Percentiles rank a stretch among this genome's conserved stretches.
phyloP scores from a whole-genome alignment of 2,329 filamentous ascomycete genomes.

The Microdochium nivale region DNA sequence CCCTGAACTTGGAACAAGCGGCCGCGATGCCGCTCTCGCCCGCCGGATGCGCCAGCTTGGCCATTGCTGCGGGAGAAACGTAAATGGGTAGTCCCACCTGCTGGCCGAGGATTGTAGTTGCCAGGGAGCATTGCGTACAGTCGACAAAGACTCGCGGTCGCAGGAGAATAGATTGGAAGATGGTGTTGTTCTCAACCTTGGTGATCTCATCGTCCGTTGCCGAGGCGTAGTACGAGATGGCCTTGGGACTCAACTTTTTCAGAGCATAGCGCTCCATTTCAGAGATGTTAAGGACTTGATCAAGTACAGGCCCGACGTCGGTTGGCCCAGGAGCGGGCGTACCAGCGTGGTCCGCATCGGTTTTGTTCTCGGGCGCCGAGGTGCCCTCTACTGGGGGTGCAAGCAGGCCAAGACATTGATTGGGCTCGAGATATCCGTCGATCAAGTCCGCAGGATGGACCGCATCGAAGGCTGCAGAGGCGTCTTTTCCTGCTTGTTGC shows the following conservation, averaged over 20 bases:
- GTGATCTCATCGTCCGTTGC: constrained; percentile 73
- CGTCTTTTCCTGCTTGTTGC: constrained; percentile 11
- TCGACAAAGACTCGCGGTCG: constrained; percentile 82
- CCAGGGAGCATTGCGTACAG: constrained; percentile 64
- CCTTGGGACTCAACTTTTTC: constrained; percentile 68
- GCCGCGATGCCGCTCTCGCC: constrained; percentile 81
- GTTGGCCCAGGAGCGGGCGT: constrained; percentile 9
- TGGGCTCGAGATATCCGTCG: constrained; percentile 9
- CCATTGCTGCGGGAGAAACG: constrained; percentile 84
- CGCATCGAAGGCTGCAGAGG: constrained; percentile 10
- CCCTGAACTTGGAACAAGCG: constrained; percentile 68
- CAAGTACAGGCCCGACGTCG: constrained; percentile 42
- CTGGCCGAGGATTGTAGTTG: constrained; percentile 65
- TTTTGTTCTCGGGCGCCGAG: neutral
- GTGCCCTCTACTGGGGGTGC: neutral
- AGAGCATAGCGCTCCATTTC: constrained; percentile 79
- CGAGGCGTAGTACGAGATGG: constrained; percentile 90
- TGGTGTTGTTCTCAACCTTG: constrained; percentile 68
- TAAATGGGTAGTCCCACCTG: constrained; percentile 69
- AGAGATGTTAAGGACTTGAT: constrained; percentile 70
- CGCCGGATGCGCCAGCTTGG: constrained; percentile 75
- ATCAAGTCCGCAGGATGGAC: constrained; percentile 12
- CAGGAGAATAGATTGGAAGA: constrained; percentile 72
- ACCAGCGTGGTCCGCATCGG: neutral
- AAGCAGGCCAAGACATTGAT: constrained; percentile 8